Percentiles rank a stretch among this genome's conserved stretches.
phyloP scores from a whole-genome alignment of 1,139 yeast genomes.

The Taphrina betulina region DNA sequence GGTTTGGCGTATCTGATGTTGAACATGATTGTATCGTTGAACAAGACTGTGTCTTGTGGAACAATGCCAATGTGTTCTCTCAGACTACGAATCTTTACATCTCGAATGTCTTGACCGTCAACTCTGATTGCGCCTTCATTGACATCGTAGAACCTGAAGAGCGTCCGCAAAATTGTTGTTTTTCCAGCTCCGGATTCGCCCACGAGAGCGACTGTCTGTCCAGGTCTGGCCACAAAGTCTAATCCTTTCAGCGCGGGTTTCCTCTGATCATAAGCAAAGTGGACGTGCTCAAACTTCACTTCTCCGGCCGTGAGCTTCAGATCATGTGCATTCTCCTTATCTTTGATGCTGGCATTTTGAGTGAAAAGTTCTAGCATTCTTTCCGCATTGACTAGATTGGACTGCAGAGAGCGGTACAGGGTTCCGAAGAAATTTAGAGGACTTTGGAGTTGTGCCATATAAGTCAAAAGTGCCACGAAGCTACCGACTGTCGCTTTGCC shows the following conservation, averaged over 20 bases:
- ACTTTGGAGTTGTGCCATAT: slow-evolving; percentile 80
- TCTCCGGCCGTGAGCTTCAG: slow-evolving; percentile 54
- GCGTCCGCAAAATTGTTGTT: slow-evolving; percentile 78
- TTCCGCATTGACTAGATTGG: slow-evolving; percentile 38
- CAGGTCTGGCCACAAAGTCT: slow-evolving; percentile 81
- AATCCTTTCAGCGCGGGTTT: slow-evolving; percentile 81
- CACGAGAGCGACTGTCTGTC: slow-evolving; percentile 78
- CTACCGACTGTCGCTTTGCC: slow-evolving; percentile 90
- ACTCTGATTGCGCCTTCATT: slow-evolving; percentile 71
- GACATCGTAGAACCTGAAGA: slow-evolving; percentile 88
- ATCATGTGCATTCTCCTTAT: slow-evolving; percentile 52
- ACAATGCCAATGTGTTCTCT: slow-evolving; percentile 82
- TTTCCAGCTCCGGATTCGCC: slow-evolving; percentile 95
- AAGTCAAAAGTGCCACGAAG: slow-evolving; percentile 56
- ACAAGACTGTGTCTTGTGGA: slow-evolving; percentile 96
- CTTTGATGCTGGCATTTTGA: slow-evolving; percentile 35
- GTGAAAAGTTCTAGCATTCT: slow-evolving; percentile 36
- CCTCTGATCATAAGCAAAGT: slow-evolving; percentile 86
- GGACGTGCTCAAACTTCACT: slow-evolving; percentile 81
- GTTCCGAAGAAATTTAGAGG: slow-evolving; percentile 39
- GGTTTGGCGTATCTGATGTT: slow-evolving; percentile 84
- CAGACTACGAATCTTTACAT: slow-evolving; percentile 71
- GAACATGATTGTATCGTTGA: slow-evolving; percentile 84
- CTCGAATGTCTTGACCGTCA: slow-evolving; percentile 85
- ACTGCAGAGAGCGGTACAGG: slow-evolving; percentile 37